Evolutionary conservation across 1,139 yeast species (phyloP).

Genomic region (Saccharomyces uvarum): DNA sequence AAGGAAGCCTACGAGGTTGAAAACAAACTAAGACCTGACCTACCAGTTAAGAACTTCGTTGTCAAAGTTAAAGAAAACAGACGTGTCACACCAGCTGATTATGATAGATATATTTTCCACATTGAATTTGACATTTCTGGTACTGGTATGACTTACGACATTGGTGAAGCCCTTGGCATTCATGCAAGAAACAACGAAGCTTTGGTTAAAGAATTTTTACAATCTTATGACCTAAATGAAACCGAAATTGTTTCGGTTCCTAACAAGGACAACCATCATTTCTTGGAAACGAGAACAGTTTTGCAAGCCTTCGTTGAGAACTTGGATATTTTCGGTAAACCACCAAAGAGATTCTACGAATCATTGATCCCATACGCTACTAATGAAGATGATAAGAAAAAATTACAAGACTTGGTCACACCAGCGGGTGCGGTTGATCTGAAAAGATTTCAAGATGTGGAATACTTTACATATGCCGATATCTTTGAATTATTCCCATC

Average conservation of each 20-base stretch:
- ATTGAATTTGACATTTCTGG: slow-evolving; percentile 88
- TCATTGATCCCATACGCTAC: slow-evolving; percentile 65
- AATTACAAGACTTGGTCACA: slow-evolving; percentile 56
- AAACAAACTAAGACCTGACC: slow-evolving; percentile 73
- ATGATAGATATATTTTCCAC: slow-evolving; percentile 93
- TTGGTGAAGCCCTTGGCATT: slow-evolving; percentile 95
- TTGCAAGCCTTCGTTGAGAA: slow-evolving; percentile 74
- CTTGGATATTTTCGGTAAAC: slow-evolving; percentile 86
- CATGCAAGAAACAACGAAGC: slow-evolving; percentile 77
- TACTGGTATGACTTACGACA: slow-evolving; percentile 82
- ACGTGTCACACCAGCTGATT: slow-evolving; percentile 85
- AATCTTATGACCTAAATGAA: slow-evolving; percentile 57
- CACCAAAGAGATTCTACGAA: slow-evolving; percentile 92
- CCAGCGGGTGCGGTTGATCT: slow-evolving; percentile 82
- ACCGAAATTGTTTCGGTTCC: slow-evolving; percentile 66
- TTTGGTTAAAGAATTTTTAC: slow-evolving; percentile 61
- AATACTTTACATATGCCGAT: slow-evolving; percentile 75
- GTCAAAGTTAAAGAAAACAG: slow-evolving; percentile 88
- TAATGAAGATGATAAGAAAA: slow-evolving; percentile 57
- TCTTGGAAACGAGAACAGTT: slow-evolving; percentile 68
- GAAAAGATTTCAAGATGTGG: slow-evolving; percentile 79
- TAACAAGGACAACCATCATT: slow-evolving; percentile 52
- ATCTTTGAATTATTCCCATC: slow-evolving; percentile 72
- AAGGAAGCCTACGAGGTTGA: slow-evolving; percentile 63
- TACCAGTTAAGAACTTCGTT: slow-evolving; percentile 76